Base-by-base conservation (phyloP, 2,329 filamentous ascomycete species). In the Paracorniculantispora psalliotae region DNA sequence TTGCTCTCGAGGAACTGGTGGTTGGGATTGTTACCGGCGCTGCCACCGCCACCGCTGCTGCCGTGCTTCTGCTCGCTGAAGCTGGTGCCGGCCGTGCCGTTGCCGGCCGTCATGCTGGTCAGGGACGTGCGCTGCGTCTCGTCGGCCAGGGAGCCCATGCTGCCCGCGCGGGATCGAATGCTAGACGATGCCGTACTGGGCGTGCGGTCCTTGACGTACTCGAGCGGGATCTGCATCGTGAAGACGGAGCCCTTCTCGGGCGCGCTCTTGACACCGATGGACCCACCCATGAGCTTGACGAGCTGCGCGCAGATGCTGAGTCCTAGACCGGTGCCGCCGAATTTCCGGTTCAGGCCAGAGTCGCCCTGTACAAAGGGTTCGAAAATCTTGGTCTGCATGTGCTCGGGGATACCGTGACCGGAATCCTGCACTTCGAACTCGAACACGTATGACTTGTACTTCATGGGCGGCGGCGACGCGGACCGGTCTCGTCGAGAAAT, bases 341-440 rank as follows among this genome's bases (percentile, higher is more conserved):
- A 96, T 68, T 94, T 96, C 72, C 91, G 94, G 75, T 89, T 96
- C n/a, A 97, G 75, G 0, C 91, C 90, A 1, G 94, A 76, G 68
- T 96, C 92, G n/a, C 90, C 92, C 72, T 97, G 92, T 0, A 96
- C 90, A 68, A 97, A 97, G 0, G 92, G 92, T 70, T 96, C 92
- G 69, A 97, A 97, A 10, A 97, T 91, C 65, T 87, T 88, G 59
- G 90, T 79, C 65, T 92, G 91, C 71, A 96, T 83, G 63, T 88
- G 77, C 9, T 86, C 82, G 0, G 91, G 85, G 59, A 96, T 96
- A 25, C 92, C 92, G 0, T 91, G 92, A 0, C 92, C 92, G 0
- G 87, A 93, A 65, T 97, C 92, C 68, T 91, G 81, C 1, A 96
- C 91, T 69, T 96, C 89, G 61, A 96, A 96, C 67, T 96, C 90